Base-by-base conservation (phyloP, 179 eudicot species). In the Silene coronaria region DNA sequence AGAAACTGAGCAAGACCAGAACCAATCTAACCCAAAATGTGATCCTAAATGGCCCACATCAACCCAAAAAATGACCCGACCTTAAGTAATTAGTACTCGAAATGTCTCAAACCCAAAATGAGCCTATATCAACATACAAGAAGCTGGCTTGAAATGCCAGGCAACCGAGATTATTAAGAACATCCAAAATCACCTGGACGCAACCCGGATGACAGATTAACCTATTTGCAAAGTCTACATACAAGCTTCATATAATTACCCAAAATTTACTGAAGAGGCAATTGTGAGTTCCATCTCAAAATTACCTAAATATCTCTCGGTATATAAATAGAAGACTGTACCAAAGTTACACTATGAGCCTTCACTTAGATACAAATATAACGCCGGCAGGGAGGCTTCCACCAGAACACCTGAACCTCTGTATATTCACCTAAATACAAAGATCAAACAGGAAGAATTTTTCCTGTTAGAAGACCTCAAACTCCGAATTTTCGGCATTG, bases 381-480 rank as follows among this genome's bases (percentile, higher is more conserved):
- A 51, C 19, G 57, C 19, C 19, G 57, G 57, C n/a, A 16, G 57
- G 57, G 16, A 51, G 57, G 57, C n/a, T 4, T 51, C 57, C n/a
- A 13, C 19, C 57, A 51, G 57, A 3, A 51, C 5, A 51, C 12
- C 45, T 38, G 45, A 38, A 38, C 45, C 45, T 38, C 45, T 38
- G 1, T 42, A 51, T 51, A 51, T 51, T 51, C 57, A 51, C 57
- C 57, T 51, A 51, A 51, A 3, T 51, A 51, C 57, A 51, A 13
- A 51, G 5, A 51, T 51, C 57, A 16, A 6, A 17, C 19, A n/a
- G n/a, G 57, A 51, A 51, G 1, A 1, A 51, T 51, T 51, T 2
- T 14, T 51, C 57, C 5, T 51, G 19, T 51, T 51, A 89, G 77
- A 91, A 91, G 80, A 91, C 84, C 87, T 89, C 96, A 72, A 91